Evolutionary conservation across 352 stramenopile species (phyloP).

Genomic region (Globisporangium spinosum): DNA sequence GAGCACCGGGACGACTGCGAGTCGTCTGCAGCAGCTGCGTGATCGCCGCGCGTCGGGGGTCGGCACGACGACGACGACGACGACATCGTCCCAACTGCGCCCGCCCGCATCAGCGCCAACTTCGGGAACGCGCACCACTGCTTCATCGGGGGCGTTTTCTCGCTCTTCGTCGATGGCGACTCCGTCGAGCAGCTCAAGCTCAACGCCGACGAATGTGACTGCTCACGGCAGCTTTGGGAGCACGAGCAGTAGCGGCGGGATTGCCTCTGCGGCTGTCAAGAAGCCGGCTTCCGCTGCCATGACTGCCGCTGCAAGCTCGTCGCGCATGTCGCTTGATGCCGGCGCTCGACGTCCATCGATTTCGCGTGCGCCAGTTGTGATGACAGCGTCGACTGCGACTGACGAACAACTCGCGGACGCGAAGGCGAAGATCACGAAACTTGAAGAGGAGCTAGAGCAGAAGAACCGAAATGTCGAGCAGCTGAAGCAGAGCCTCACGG

Average conservation of each 20-base stretch:
- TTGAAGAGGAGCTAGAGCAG: constrained; percentile 71
- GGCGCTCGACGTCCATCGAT: constrained; percentile 9
- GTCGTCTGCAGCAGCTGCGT: constrained; percentile 33
- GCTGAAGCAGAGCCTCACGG: constrained; percentile 51
- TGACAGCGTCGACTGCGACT: constrained; percentile 9
- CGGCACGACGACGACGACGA: constrained; percentile 17
- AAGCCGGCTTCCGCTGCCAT: constrained; percentile 16
- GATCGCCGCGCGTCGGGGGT: constrained; percentile 25
- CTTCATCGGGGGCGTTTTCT: constrained; percentile 5
- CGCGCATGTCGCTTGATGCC: constrained; percentile 30
- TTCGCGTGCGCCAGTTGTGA: constrained; percentile 14
- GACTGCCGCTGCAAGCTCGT: constrained; percentile 4
- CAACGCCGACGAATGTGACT: background rate
- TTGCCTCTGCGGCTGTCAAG: constrained; percentile 13
- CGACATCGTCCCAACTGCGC: constrained; percentile 5
- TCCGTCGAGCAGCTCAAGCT: constrained; percentile 12
- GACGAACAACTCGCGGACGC: constrained; percentile 56
- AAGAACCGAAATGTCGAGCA: constrained; percentile 66
- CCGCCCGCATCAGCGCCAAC: constrained; percentile 18
- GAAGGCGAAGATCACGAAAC: constrained; percentile 41
- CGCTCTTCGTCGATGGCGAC: constrained; percentile 16
- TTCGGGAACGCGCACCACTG: constrained; percentile 7
- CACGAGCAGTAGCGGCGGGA: background rate
- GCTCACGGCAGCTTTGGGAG: constrained; percentile 15
- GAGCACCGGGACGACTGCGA: constrained; percentile 18